Percentiles rank a stretch among this genome's conserved stretches.
Evolutionary conservation across 306 rosid species (phyloP).

Genomic region (Geum urbanum): DNA sequence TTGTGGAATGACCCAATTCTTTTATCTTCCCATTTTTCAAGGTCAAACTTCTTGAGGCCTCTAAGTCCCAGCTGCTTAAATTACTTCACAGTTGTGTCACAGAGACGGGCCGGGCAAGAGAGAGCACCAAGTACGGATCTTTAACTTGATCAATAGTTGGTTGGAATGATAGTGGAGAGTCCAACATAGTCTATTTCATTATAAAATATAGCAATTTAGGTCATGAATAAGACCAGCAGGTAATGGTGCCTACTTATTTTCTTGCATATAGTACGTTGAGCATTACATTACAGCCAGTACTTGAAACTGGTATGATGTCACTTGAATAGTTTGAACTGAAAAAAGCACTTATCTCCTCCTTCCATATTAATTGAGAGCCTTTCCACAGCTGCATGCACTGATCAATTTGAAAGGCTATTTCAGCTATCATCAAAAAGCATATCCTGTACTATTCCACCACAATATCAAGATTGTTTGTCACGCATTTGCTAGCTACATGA

Average conservation of each 20-base stretch:
- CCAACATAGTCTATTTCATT: slow-evolving; percentile 14
- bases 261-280: not conserved
- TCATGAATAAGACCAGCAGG: slow-evolving; percentile 22
- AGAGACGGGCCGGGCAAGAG: not conserved
- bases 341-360: slow-evolving; percentile 31
- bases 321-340: slow-evolving; percentile 21
- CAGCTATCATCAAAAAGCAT: slow-evolving; percentile 30
- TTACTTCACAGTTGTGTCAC: slow-evolving; percentile 10
- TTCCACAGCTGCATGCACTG: slow-evolving; percentile 17
- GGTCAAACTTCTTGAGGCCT: not conserved
- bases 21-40: not conserved
- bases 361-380: not conserved
- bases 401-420: slow-evolving; percentile 26
- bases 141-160: slow-evolving; percentile 2
- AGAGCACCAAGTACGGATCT: not conserved
- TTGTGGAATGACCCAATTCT: not conserved
- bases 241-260: not conserved
- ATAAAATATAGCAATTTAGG: slow-evolving; percentile 24
- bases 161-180: slow-evolving; percentile 23
- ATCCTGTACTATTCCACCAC: not conserved
- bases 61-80: not conserved
- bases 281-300: not conserved
- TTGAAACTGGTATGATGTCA: slow-evolving; percentile 4
- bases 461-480: not conserved
- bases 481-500: not conserved